Base-by-base conservation (phyloP, 2,329 filamentous ascomycete genomes). In the Ceratocystis smalleyi region DNA sequence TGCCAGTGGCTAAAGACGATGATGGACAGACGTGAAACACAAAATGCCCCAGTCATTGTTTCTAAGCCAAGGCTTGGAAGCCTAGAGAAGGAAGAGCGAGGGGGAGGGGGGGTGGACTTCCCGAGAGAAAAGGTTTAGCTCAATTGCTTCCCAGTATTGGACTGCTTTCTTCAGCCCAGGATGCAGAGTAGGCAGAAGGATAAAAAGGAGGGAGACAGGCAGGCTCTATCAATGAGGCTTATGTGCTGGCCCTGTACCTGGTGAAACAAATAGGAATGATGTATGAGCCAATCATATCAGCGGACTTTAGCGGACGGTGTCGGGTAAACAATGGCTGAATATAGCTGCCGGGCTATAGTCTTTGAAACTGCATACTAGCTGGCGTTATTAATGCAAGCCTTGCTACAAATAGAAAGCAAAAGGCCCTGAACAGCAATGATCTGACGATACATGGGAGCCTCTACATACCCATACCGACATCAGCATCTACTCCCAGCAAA, bases 11-110 rank as follows among this genome's bases (percentile, higher is more conserved):
- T 6, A 24, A 10, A 51, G 19, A 4, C 24, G 35, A 35, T 15
- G 55, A 17, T 22, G 40, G 55, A 59, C 15, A 59, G 55, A 61
- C n/a, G 32, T 61, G 32, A 45, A 61, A 61, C 35, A 45, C 35
- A 17, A 12, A 43, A 15, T 61, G 59, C 19, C 19, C 59, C 35
- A 45, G 43, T 45, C 35, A 6, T 45, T 57, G 54, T 57, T 57
- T 57, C 54, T 57, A 57, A 24, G 24, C 30, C n/a, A 57, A 35
- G 54, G 27, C 8, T 57, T 35, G 22, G 19, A 51, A 51, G 19
- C 22, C 17, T 51, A 7, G 47, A 3, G 8, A 15, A 40, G 10
- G 35, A 40, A 15, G 32, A 35, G 32, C 10, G 32, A 35, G 35
- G 35, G 35, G 35, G 12, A 40, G 35, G 35, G 35, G 35, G 4